A percentile compares a stretch with the other conserved stretches of the same genome.
phyloP scores from a whole-genome alignment of 106 monocot genomes.

The Dendrobium chrysotoxum region DNA sequence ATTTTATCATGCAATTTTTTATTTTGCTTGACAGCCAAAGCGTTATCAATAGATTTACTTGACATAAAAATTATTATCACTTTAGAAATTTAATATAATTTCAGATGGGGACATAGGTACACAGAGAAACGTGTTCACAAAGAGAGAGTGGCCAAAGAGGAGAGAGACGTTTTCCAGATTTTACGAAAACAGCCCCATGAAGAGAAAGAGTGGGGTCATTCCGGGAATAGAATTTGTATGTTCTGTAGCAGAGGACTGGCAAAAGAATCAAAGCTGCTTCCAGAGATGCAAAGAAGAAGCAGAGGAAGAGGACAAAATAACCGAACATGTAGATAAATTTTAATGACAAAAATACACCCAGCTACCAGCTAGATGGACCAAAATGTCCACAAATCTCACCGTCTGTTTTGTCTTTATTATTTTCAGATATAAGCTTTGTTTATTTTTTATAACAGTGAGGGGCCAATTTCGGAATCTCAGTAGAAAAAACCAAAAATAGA shows the following conservation, averaged over 20 bases:
- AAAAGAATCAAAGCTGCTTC: constrained; percentile 16
- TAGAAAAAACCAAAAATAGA: background rate
- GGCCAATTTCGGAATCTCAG: background rate
- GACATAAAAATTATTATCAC: too few species aligned
- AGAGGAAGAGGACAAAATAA: background rate
- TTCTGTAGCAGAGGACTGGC: background rate
- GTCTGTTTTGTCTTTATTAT: background rate
- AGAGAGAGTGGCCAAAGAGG: background rate
- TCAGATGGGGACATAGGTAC: background rate
- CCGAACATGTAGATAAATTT: background rate
- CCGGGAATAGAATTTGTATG: background rate
- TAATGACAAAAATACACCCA: background rate
- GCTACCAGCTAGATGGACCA: background rate
- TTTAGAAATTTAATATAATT: background rate
- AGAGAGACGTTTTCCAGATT: background rate
- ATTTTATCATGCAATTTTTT: background rate
- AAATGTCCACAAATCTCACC: background rate
- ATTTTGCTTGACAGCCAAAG: too few species aligned
- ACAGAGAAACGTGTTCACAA: background rate
- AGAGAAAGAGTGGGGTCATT: background rate
- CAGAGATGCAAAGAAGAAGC: background rate
- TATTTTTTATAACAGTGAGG: background rate
- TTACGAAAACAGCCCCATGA: background rate
- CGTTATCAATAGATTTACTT: too few species aligned
- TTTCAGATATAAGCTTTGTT: background rate